Conservation (phyloP, 257 asterid species). For the Nicotiana benthamiana region DNA sequence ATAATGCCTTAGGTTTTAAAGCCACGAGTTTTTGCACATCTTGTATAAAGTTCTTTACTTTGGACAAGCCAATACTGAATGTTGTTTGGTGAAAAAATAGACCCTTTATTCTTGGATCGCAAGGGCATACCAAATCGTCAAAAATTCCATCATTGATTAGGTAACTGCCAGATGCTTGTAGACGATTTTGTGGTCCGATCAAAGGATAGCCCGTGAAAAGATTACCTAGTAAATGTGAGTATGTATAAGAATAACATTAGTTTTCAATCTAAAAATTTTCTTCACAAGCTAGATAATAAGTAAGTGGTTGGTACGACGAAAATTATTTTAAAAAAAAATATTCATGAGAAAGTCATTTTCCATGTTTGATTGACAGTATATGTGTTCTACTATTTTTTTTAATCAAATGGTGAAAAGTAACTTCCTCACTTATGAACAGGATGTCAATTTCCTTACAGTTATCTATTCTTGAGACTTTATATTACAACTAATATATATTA, state of each 20-base stretch:
- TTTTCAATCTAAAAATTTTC: not conserved
- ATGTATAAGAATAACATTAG: not conserved
- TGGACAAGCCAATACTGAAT: constrained; percentile 39
- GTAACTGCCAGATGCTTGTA: constrained; percentile 56
- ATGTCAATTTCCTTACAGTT: too few relatives aligned
- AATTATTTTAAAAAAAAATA: too few relatives aligned
- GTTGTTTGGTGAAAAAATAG: constrained; percentile 50
- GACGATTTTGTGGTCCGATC: constrained; percentile 42
- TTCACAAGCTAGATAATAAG: too few relatives aligned
- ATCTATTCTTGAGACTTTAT: too few relatives aligned
- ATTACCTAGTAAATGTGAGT: constrained; percentile 11
- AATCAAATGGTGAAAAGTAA: too few relatives aligned
- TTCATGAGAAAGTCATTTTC: too few relatives aligned
- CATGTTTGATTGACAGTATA: too few relatives aligned
- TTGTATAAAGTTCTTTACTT: constrained; percentile 33
- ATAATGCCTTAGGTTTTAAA: constrained; percentile 36
- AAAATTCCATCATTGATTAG: constrained; percentile 29
- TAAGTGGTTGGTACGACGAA: too few relatives aligned
- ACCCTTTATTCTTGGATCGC: constrained; percentile 54
- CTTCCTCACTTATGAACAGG: too few relatives aligned
- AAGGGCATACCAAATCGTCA: constrained; percentile 40
- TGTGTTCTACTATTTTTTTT: too few relatives aligned
- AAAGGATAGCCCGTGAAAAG: constrained; percentile 43
- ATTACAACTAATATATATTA: too few relatives aligned
- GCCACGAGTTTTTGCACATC: constrained; percentile 40